Conservation (phyloP, 2,329 filamentous ascomycete species). For the Penicillium sp. region DNA sequence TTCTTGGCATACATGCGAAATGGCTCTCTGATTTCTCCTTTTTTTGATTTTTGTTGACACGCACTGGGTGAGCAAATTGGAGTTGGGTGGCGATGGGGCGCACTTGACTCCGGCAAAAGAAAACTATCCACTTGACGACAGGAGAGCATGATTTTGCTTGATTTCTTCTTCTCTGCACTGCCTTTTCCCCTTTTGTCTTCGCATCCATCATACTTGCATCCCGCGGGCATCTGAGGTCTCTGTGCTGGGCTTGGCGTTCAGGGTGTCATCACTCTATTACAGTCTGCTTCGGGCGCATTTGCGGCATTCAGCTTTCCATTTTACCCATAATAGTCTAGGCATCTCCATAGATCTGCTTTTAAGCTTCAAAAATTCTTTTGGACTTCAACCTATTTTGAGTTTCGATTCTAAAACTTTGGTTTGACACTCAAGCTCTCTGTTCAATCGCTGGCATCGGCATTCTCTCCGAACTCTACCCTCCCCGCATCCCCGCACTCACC, state of each 20-base stretch:
- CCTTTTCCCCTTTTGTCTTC: constrained; percentile 3
- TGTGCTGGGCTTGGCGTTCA: constrained; percentile 17
- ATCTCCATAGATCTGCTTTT: constrained; percentile 13
- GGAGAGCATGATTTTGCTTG: constrained; percentile 3
- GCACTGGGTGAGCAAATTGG: constrained; percentile 10
- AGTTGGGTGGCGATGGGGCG: constrained; percentile 8
- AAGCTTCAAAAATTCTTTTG: constrained; percentile 7
- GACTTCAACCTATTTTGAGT: background rate
- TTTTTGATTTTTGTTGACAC: constrained; percentile 7
- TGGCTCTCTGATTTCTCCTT: too few relatives aligned
- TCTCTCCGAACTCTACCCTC: background rate
- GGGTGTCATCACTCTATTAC: constrained; percentile 3
- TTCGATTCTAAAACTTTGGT: background rate
- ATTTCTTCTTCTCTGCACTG: constrained; percentile 6
- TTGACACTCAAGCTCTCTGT: too few relatives aligned
- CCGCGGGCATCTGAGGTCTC: constrained; percentile 14
- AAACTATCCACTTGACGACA: constrained; percentile 6
- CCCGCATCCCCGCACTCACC: constrained; percentile 12
- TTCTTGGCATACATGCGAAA: constrained; percentile 2
- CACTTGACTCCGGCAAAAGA: constrained; percentile 10
- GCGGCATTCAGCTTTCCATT: constrained; percentile 2
- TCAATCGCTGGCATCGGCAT: constrained; percentile 2
- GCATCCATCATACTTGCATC: constrained; percentile 13
- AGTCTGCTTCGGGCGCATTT: constrained; percentile 4
- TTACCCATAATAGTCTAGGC: constrained; percentile 6